A percentile compares a stretch with the other conserved stretches of the same genome.
phyloP scores from a whole-genome alignment of 345 rosid species.

The Eucalyptus cloeziana region DNA sequence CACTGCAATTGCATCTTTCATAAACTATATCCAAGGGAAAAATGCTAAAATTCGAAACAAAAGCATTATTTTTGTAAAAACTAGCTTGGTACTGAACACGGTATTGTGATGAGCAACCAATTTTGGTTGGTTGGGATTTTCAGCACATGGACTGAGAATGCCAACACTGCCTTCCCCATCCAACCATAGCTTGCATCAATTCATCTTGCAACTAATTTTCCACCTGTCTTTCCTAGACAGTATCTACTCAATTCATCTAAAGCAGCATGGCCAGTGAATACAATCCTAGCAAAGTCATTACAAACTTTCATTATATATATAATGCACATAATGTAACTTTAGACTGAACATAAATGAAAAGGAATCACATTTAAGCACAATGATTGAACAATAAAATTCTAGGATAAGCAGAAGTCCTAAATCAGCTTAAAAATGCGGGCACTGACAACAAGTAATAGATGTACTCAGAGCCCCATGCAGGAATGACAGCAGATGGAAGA shows the following conservation, averaged over 20 bases:
- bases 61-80: not conserved
- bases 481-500: not conserved
- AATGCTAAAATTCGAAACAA: not conserved
- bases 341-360: not conserved
- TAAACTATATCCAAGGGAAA: not conserved
- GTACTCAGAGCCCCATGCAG: not conserved
- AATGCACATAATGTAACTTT: not conserved
- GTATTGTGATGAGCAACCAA: not conserved
- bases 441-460: not conserved
- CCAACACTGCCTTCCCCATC: not conserved
- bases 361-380: not conserved
- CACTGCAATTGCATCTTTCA: not conserved
- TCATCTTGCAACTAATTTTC: not conserved
- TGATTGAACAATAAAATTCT: not conserved
- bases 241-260: not conserved
- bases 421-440: not conserved
- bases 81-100: not conserved
- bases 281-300: not conserved
- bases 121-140: not conserved
- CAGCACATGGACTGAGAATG: not conserved
- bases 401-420: not conserved
- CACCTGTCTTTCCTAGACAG: not conserved
- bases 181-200: not conserved
- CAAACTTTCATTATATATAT: not conserved
- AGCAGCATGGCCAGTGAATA: not conserved